Evolutionary conservation across 2,329 filamentous ascomycete genomes (phyloP), one percentile per base, ranked within the genome.

Genomic region (Macrophomina pseudophaseolina): DNA sequence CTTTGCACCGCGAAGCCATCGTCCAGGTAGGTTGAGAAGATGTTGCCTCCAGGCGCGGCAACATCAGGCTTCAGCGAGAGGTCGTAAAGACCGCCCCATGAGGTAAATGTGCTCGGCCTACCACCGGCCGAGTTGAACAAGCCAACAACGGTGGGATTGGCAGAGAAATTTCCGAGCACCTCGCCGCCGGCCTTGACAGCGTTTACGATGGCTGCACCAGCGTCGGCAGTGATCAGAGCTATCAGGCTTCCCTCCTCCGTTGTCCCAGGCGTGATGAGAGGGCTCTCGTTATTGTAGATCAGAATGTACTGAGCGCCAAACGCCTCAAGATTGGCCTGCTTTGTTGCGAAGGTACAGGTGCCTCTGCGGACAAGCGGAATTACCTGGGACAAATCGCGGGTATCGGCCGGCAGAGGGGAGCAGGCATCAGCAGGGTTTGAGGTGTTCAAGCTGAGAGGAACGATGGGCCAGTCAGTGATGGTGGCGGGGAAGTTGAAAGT

Each of bases 1-100:
- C 80, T 87, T 32, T 82, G 75, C 1, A 87, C 81, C 28, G 79
- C 82, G 67, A 87, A 89, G 16, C 76, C 77, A 38, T 76, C 72
- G 3, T 80, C 73, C 0, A 84, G 86, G 69, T 80, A 89, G 0
- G 86, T 88, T 9, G 86, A 87, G 32, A 89, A 75, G 53, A 89
- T 88, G 60, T 81, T 80, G 56, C 85, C 85, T 42, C 87, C 86
- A 2, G 86, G 84, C 1, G 85, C 79, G n/a, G 82, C 83, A 49
- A 87, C 74, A 70, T 87, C 82, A 0, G 86, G 86, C 74, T 87
- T 87, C 56, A 85, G 74, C 53, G 84, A 82, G 69, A 86, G 79
- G 71, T 89, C 86, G 74, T 82, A 88, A 2, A 83, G 87, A 2
- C 87, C 87, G 7, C 87, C 87, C 87, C 87, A 90, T 5, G 82